Base-by-base conservation (phyloP, 2,329 filamentous ascomycete genomes). In the Penicillium sp. region DNA sequence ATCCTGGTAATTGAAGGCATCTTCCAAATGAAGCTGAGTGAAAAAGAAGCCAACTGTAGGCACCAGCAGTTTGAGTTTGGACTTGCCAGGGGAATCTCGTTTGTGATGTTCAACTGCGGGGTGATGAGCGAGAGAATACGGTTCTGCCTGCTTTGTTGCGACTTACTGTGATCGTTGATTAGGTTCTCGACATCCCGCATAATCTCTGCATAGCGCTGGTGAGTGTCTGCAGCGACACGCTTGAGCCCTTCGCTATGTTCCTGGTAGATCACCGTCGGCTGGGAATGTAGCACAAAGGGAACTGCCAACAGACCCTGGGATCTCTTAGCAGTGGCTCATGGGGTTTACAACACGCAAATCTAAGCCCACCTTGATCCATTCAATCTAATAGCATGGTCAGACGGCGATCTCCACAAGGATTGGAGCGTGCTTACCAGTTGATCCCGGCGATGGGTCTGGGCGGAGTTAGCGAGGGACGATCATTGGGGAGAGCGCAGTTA, bases 41-140 rank as follows among this genome's bases (percentile, higher is more conserved):
- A 96, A 97, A 77, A 97, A 97, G 10, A 82, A 86, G n/a, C 92
- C 92, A 12, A 95, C 87, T 9, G 86, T 85, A 1, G 93, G 93
- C 2, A 98, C 91, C 2, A 98, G 81, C 52, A 96, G 83, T 66
- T 91, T 91, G 48, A 98, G 81, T 64, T 96, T 97, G 3, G 93
- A 97, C 24, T 88, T 86, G 33, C 88, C 79, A 10, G 80, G 78
- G 47, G 79, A 81, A 23, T 80, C 75, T 52, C 78, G 80, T 68
- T 92, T 86, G 63, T 91, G 86, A 63, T 91, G 87, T 38, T 78
- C 76, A 62, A 93, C 87, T 90, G 50, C 29, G 23, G 28, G 9
- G 15, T 20, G 35, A 47, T 15, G 32, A 48, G 38, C 41, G 42
- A 44, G 39, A 31, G 43, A 38, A 37, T 15, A 32, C 12, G 28